phyloP scores from a whole-genome alignment of 306 rosid species.

The Citrullus colocynthis region DNA sequence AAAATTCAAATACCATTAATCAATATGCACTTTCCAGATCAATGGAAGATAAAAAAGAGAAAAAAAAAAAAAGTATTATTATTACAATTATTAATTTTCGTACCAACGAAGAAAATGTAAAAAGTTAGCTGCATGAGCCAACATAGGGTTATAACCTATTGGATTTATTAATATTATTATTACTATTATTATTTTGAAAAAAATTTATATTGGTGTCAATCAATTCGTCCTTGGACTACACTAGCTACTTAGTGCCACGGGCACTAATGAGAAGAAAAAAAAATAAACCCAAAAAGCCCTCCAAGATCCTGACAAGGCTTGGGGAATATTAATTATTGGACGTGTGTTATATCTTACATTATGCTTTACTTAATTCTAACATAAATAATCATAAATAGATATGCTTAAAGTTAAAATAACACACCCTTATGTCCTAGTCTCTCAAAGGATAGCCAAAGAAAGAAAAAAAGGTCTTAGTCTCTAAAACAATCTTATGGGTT shows the following conservation, averaged over 20 bases:
- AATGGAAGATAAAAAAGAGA: not conserved
- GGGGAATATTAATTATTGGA: slow-evolving; percentile 4
- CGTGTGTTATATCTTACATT: not conserved
- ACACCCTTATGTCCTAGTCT: too few relatives aligned
- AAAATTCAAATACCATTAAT: not conserved
- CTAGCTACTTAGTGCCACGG: not conserved
- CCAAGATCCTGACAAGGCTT: slow-evolving; percentile 14
- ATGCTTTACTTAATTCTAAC: not conserved
- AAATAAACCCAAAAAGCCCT: slow-evolving; percentile 5
- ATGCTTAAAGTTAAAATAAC: not conserved
- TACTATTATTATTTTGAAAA: too few relatives aligned
- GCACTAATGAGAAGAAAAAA: slow-evolving; percentile 8
- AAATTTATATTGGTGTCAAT: not conserved
- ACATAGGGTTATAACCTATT: not conserved
- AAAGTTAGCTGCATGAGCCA: not conserved
- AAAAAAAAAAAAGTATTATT: not conserved
- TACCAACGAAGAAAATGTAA: not conserved
- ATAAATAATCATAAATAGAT: not conserved
- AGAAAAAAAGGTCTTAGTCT: too few relatives aligned
- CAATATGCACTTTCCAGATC: not conserved
- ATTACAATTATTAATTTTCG: not conserved
- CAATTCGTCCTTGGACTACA: slow-evolving; percentile 3
- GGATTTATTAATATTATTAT: not conserved
- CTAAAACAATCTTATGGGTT: too few relatives aligned
- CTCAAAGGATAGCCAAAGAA: too few relatives aligned